Conservation (phyloP, 768 basidiomycete genomes). For the Royoungia palumana region DNA sequence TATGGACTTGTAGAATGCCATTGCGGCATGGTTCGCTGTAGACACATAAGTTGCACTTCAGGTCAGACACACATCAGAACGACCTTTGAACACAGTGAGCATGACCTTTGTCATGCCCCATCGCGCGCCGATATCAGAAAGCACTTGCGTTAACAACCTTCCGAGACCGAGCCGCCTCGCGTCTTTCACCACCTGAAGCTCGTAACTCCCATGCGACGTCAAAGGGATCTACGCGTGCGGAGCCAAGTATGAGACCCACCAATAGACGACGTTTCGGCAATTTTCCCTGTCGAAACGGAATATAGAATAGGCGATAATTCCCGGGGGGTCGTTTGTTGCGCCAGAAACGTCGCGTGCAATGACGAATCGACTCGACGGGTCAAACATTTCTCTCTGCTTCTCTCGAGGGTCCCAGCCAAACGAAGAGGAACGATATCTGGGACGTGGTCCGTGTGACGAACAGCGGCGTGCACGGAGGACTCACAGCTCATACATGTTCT, state of each 20-base stretch:
- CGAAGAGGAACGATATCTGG: conserved; percentile 54
- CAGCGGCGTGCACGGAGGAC: background rate
- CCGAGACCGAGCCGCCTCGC: conserved; percentile 58
- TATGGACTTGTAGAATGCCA: conserved; percentile 48
- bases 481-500: conserved; percentile 54
- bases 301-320: conserved; percentile 42
- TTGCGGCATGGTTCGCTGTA: conserved; percentile 45
- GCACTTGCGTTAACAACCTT: conserved; percentile 44
- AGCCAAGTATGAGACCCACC: conserved; percentile 40
- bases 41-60: conserved; percentile 6
- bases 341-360: conserved; percentile 30
- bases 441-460: background rate
- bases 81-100: conserved; percentile 78
- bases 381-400: conserved; percentile 61
- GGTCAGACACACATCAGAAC: conserved; percentile 2
- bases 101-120: conserved; percentile 67
- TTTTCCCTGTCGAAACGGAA: conserved; percentile 77
- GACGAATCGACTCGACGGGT: conserved; percentile 58
- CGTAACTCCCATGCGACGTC: conserved; percentile 52
- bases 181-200: conserved; percentile 56
- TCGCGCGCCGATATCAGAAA: conserved; percentile 47
- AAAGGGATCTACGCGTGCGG: background rate
- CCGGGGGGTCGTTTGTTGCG: conserved; percentile 9
- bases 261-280: conserved; percentile 60
- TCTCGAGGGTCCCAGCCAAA: conserved; percentile 61